A percentile compares a stretch with the other conserved stretches of the same genome.
Conservation (phyloP, 2,329 filamentous ascomycete species). For the Botrytis galanthina region DNA sequence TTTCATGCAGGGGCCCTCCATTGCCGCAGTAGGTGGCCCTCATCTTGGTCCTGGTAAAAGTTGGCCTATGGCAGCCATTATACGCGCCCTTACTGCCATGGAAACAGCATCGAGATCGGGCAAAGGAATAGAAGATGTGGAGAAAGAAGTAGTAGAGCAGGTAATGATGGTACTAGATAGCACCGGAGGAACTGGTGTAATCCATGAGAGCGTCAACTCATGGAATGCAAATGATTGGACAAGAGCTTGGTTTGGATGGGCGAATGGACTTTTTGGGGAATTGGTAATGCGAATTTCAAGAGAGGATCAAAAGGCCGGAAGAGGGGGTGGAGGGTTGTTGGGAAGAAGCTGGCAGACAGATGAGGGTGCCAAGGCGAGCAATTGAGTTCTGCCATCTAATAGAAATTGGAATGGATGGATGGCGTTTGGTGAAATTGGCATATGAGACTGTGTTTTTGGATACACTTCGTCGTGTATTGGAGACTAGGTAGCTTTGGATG, state of each 20-base stretch:
- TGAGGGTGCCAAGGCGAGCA: not conserved
- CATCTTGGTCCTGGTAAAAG: conserved; percentile 58
- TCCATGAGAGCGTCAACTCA: conserved; percentile 49
- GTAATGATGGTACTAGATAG: conserved; percentile 32
- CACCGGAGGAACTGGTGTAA: conserved; percentile 41
- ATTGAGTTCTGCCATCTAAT: not conserved
- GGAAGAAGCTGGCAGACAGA: conserved; percentile 17
- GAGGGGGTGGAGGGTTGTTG: not conserved
- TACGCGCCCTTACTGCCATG: conserved; percentile 49
- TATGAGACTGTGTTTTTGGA: not conserved
- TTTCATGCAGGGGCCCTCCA: conserved; percentile 51
- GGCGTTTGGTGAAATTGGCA: not conserved
- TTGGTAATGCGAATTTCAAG: conserved; percentile 10
- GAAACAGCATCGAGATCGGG: conserved; percentile 16
- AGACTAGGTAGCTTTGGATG: not conserved
- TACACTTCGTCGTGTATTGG: not conserved
- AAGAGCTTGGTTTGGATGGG: conserved; percentile 70
- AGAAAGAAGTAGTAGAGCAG: conserved; percentile 35
- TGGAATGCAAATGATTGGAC: conserved; percentile 44
- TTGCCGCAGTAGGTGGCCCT: conserved; percentile 68
- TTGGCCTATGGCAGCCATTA: conserved; percentile 57
- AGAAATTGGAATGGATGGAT: not conserved
- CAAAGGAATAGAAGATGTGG: conserved; percentile 17
- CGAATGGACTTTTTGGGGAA: conserved; percentile 49
- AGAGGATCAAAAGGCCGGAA: conserved; percentile 15